Conservation (phyloP, 495 filamentous ascomycete species). For the Neurospora sp. region DNA sequence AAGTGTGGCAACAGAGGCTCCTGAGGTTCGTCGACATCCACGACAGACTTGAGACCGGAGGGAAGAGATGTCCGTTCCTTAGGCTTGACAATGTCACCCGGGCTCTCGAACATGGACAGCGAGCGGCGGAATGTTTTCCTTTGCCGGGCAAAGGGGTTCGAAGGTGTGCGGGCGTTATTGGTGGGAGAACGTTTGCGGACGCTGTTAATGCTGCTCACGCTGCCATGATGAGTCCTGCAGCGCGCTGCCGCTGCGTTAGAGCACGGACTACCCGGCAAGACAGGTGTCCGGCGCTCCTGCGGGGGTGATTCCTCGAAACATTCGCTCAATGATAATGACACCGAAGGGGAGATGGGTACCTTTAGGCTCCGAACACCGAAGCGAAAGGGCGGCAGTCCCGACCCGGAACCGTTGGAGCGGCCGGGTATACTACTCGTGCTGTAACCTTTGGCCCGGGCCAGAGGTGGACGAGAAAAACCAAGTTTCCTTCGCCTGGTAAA, state of each 20-base stretch:
- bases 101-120: conserved; percentile 93
- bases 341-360: conserved; percentile 27
- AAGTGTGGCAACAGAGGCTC: conserved; percentile 75
- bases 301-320: conserved; percentile 74
- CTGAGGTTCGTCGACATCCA: conserved; percentile 60
- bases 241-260: conserved; percentile 43
- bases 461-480: conserved; percentile 49
- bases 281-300: conserved; percentile 49
- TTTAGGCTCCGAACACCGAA: conserved; percentile 52
- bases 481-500: conserved; percentile 46
- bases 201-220: conserved; percentile 30
- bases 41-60: conserved; percentile 54
- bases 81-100: conserved; percentile 71
- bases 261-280: conserved; percentile 32
- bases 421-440: conserved; percentile 42
- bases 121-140: conserved; percentile 84
- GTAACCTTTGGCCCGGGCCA: conserved; percentile 50
- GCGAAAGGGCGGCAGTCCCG: conserved; percentile 60
- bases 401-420: conserved; percentile 38
- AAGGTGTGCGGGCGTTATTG: conserved; percentile 58
- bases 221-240: conserved; percentile 49
- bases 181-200: conserved; percentile 62
- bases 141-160: conserved; percentile 63
- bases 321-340: conserved; percentile 60
- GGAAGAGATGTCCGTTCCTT: conserved; percentile 44